These are phyloP conservation scores for Rehmannia glutinosa DNA, from an alignment of 257 asterid species.

Conservation along the genomic window DNA sequence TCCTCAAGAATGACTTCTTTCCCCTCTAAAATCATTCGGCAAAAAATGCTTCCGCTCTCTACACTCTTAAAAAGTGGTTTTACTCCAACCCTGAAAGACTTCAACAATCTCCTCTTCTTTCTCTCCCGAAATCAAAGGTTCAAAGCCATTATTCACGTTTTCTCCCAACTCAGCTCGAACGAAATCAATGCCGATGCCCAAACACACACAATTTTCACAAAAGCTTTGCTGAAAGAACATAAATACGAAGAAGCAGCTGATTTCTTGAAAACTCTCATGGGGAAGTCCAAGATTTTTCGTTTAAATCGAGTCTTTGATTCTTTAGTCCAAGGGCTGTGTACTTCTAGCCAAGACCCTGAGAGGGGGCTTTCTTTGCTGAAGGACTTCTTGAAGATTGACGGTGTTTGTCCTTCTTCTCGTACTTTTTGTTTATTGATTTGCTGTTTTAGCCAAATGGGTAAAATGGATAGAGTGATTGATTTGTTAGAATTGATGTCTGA, in stretches of 20 bases:
- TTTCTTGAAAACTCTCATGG: constrained; percentile 34
- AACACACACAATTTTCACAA: constrained; percentile 36
- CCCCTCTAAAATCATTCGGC: constrained; percentile 6
- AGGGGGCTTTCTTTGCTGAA: constrained; percentile 42
- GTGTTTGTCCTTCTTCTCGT: constrained; percentile 55
- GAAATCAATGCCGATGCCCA: constrained; percentile 33
- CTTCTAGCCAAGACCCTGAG: constrained; percentile 45
- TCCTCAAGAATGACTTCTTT: background rate
- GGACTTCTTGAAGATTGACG: constrained; percentile 31
- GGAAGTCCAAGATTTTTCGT: constrained; percentile 24
- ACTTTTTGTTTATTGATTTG: constrained; percentile 48
- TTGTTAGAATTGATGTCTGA: constrained; percentile 54
- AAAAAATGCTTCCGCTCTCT: constrained; percentile 37
- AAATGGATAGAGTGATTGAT: constrained; percentile 59
- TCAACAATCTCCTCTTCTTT: constrained; percentile 48
- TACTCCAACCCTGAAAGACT: constrained; percentile 51
- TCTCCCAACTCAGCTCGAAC: constrained; percentile 52
- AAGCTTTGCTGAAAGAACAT: constrained; percentile 46
- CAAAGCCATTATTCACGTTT: constrained; percentile 38
- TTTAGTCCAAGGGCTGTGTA: constrained; percentile 52
- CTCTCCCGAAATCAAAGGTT: constrained; percentile 43
- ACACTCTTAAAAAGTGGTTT: constrained; percentile 56
- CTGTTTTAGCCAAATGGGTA: constrained; percentile 48
- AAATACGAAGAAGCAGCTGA: constrained; percentile 50
- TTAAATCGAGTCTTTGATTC: constrained; percentile 47